Conservation (phyloP, 805 yeast genomes). For the Hanseniaspora valbyensis region DNA sequence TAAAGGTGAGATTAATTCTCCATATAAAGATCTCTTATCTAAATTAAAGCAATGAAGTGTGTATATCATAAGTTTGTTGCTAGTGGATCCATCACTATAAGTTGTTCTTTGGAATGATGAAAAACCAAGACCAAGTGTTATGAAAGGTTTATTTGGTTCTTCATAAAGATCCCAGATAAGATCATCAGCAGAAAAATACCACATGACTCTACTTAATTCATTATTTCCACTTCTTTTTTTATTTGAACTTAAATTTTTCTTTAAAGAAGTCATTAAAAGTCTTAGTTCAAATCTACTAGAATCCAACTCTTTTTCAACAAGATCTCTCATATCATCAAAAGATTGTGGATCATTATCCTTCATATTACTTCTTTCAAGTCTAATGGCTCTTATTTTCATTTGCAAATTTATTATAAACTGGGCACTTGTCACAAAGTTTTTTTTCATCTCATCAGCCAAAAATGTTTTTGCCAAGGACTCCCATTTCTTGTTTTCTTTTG, state of each 20-base stretch:
- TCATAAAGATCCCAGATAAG: slow-evolving; percentile 50
- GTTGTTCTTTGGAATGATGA: slow-evolving; percentile 41
- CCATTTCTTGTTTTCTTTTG: slow-evolving; percentile 32
- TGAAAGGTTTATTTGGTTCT: slow-evolving; percentile 36
- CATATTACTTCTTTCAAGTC: slow-evolving; percentile 33
- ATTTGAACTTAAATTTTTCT: slow-evolving; percentile 26
- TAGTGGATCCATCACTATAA: slow-evolving; percentile 42
- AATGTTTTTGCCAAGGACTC: slow-evolving; percentile 41
- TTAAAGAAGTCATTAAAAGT: slow-evolving; percentile 35
- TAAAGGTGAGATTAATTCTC: slow-evolving; percentile 42
- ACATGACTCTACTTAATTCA: slow-evolving; percentile 31
- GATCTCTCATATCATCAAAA: slow-evolving; percentile 31
- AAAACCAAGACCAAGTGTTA: slow-evolving; percentile 43
- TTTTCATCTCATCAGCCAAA: slow-evolving; percentile 43
- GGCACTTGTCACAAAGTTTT: slow-evolving; percentile 27
- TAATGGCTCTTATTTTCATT: slow-evolving; percentile 36
- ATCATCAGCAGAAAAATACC: slow-evolving; percentile 43
- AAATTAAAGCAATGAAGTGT: slow-evolving; percentile 45
- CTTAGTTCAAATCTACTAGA: slow-evolving; percentile 33
- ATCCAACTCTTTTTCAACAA: slow-evolving; percentile 30
- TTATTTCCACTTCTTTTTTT: slow-evolving; percentile 18
- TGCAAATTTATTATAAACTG: slow-evolving; percentile 40
- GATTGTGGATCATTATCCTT: slow-evolving; percentile 29
- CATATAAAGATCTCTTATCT: slow-evolving; percentile 38
- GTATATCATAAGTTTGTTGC: slow-evolving; percentile 36